Evolutionary conservation across 2,329 filamentous ascomycete species (phyloP).

Genomic region (Epichloe typhina): DNA sequence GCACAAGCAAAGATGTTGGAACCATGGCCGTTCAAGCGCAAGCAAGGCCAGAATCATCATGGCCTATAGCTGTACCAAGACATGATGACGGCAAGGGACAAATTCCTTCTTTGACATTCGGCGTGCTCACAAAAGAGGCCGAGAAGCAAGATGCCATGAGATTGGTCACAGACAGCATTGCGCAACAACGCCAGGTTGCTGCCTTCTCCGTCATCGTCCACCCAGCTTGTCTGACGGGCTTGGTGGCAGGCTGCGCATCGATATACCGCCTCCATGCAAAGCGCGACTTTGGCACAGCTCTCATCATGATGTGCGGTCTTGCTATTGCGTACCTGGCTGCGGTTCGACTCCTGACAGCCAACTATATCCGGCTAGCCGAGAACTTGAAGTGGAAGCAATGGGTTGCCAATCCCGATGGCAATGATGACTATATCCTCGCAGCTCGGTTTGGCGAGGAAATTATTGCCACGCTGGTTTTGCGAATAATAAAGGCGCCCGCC

Average conservation of each 20-base stretch:
- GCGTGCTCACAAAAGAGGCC: conserved; percentile 33
- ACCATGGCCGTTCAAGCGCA: conserved; percentile 9
- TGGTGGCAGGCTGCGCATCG: conserved; percentile 25
- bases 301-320: conserved; percentile 44
- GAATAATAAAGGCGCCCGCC: conserved; percentile 35
- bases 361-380: conserved; percentile 53
- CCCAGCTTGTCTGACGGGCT: conserved; percentile 34
- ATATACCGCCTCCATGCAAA: conserved; percentile 24
- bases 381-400: conserved; percentile 50
- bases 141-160: conserved; percentile 56
- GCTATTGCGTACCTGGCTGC: conserved; percentile 49
- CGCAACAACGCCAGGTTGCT: conserved; percentile 64
- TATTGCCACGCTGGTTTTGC: conserved; percentile 57
- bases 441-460: conserved; percentile 53
- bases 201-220: conserved; percentile 51
- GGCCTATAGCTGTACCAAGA: neutral
- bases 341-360: conserved; percentile 45
- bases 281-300: conserved; percentile 40
- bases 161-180: conserved; percentile 67
- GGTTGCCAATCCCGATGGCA: conserved; percentile 17
- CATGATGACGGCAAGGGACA: conserved; percentile 11
- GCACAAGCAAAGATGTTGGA: neutral
- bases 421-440: conserved; percentile 45
- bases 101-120: conserved; percentile 49
- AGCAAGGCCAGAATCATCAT: conserved; percentile 2